These are phyloP conservation scores for Neurospora tetraspora DNA, from an alignment of 495 filamentous ascomycete genomes.

Conservation along the genomic window DNA sequence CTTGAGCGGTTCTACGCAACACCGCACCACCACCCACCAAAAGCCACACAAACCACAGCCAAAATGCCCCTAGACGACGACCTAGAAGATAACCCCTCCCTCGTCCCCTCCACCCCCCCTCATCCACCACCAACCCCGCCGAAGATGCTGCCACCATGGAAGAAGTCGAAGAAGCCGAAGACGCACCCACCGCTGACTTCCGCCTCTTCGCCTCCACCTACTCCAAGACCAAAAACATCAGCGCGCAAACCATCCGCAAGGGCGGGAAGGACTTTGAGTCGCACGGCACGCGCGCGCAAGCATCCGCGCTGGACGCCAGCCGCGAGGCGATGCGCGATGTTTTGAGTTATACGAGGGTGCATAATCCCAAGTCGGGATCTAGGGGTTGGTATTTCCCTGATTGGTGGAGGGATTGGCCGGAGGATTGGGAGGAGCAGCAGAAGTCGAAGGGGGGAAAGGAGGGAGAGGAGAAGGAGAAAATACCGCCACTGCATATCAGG, in stretches of 20 bases:
- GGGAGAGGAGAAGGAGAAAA: constrained; percentile 16
- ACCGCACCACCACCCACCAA: background rate
- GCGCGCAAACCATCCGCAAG: constrained; percentile 34
- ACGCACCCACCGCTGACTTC: constrained; percentile 58
- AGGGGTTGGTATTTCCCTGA: constrained; percentile 49
- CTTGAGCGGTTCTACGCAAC: background rate
- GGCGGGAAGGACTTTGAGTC: constrained; percentile 97
- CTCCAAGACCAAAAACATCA: constrained; percentile 28
- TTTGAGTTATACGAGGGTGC: constrained; percentile 59
- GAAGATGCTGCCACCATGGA: constrained; percentile 7
- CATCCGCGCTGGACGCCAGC: constrained; percentile 62
- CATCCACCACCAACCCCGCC: background rate
- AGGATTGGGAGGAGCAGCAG: constrained; percentile 26
- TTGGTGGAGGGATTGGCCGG: constrained; percentile 26
- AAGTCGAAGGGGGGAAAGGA: background rate
- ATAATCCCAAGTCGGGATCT: constrained; percentile 34
- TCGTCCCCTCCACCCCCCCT: background rate
- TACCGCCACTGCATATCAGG: constrained; percentile 26
- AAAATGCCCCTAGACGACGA: constrained; percentile 38
- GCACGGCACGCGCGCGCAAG: constrained; percentile 75
- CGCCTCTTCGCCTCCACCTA: constrained; percentile 57
- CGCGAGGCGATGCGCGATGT: constrained; percentile 88
- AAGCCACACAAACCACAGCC: background rate
- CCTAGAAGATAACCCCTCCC: constrained; percentile 20
- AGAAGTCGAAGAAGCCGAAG: constrained; percentile 62